Evolutionary conservation across 2,329 filamentous ascomycete species (phyloP), one percentile per base, ranked within the genome.

Genomic region (Fusarium brevicatenulatum): DNA sequence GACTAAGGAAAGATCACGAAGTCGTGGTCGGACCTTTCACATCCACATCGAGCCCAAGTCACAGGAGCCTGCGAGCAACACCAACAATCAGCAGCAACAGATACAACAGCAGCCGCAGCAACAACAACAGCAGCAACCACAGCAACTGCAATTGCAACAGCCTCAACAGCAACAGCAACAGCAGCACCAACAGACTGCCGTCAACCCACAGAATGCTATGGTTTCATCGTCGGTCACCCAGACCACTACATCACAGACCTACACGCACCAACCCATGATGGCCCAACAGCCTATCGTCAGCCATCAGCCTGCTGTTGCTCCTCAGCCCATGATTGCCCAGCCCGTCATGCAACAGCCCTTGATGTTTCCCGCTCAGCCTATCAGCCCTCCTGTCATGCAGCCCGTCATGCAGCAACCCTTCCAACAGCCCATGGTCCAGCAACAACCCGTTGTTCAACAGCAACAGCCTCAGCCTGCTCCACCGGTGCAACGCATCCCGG

Each of bases 1-100:
- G 21, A 57, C 63, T 30, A 76, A 71, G 60, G 66, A 74, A 18
- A 57, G 76, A 30, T 78, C 76, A 46, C 67, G 69, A 49, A 78
- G 76, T 39, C 76, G 76, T 37, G 76, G 76, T 30, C 74, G 76
- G 25, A 78, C 76, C 53, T 72, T 76, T 49, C 76, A 78, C 61
- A 78, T 78, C 30, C 76, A 78, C 71, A 78, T 78, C 28, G 76
- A 76, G 66, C 76, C 76, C 3, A 72, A 68, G 10, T 50, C 63
- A 11, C 70, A 67, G 44, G 68, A 73, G 42, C 50, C 72, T 50
- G 46, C 66, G 21, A 59, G 12, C 63, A 56, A 44, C 50, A 21
- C 23, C 56, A 65, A 34, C 53, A 55, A 23, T n/a, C 65, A 54
- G 34, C 62, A 37, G 18, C 72, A 73, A 28, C 66, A 70, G 54